Evolutionary conservation across 2,329 filamentous ascomycete species (phyloP), one percentile per base, ranked within the genome.

Genomic region (Hymenoscyphus repandus): DNA sequence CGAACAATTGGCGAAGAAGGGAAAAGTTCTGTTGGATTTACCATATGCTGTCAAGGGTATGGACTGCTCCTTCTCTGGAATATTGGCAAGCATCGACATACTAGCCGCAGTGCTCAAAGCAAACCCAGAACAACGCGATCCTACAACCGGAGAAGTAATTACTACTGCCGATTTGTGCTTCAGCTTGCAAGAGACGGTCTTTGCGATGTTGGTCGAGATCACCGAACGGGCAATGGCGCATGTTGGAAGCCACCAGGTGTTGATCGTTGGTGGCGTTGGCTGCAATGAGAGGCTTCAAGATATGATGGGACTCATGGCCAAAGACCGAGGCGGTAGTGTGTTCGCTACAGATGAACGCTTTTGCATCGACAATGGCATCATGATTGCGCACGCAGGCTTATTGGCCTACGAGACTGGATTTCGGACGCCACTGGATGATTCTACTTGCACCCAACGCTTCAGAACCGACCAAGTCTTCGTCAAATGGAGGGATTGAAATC

Each of bases 341-440:
- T 96, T 88, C 71, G 91, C 93, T 20, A 97, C 92, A 0, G 93
- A 99, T 67, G 93, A 99, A 74, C 78, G 93, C 41, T 99, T 96
- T 68, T 99, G 93, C 68, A 99, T 99, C 62, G 93, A 99, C 70
- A 99, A 99, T 64, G 93, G 93, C 44, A 97, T 99, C 66, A 99
- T 99, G 93, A 99, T 99, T 72, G 93, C 93, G 1, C 92, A 99
- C 69, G 93, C 93, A 1, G 93, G 93, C 2, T 70, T 99, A 62
- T 68, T 96, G 63, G 91, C 91, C 1, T 93, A 87, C 67, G 77
- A 84, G 68, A 91, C 83, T 13, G 92, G 92, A 1, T 90, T 90
- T 65, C 76, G 72, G 53, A 96, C 90, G 1, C 72, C 78, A 6
- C 67, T 97, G 42, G 83, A 85, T 56, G 88, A 96, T 40, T 92